These are phyloP conservation scores for Fistulinella prunicolor DNA, from an alignment of 768 basidiomycete species.

Conservation along the genomic window DNA sequence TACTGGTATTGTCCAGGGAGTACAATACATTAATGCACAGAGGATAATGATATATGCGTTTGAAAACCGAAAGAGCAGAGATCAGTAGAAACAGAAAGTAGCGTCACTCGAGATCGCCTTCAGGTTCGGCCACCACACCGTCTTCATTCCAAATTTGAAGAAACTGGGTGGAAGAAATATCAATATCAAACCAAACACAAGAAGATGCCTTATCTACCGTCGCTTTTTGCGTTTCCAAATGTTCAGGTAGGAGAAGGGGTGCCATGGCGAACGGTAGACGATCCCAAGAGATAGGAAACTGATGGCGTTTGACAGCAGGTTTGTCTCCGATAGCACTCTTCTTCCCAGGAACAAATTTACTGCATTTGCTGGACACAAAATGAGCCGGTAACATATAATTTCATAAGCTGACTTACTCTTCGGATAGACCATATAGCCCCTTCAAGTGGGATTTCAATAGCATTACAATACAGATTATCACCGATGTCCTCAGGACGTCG, in stretches of 20 bases:
- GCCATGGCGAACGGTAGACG: slow-evolving; percentile 64
- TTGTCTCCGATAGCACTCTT: slow-evolving; percentile 89
- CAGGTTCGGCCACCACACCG: slow-evolving; percentile 64
- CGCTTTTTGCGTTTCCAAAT: slow-evolving; percentile 58
- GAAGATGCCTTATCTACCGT: slow-evolving; percentile 47
- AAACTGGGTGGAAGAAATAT: slow-evolving; percentile 43
- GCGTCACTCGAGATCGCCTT: slow-evolving; percentile 42
- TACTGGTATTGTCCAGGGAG: slow-evolving; percentile 7
- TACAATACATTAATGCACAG: slow-evolving; percentile 29
- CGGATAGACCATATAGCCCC: slow-evolving; percentile 75
- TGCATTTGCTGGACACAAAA: slow-evolving; percentile 69
- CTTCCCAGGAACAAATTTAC: slow-evolving; percentile 83
- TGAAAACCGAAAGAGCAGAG: neutral
- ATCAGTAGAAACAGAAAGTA: neutral
- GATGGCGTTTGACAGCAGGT: slow-evolving; percentile 61
- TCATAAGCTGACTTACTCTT: slow-evolving; percentile 64
- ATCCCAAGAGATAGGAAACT: slow-evolving; percentile 66
- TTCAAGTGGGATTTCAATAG: slow-evolving; percentile 87
- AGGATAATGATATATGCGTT: slow-evolving; percentile 28
- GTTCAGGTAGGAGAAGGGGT: slow-evolving; percentile 59
- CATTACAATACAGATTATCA: slow-evolving; percentile 82
- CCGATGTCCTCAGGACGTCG: slow-evolving; percentile 58
- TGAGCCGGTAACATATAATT: slow-evolving; percentile 1
- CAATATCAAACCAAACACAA: slow-evolving; percentile 3
- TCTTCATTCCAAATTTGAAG: slow-evolving; percentile 81